Percentiles rank a stretch among this genome's conserved stretches.
These are phyloP conservation scores for Colletotrichum sojae DNA, from an alignment of 2,329 filamentous ascomycete species.

Conservation along the genomic window DNA sequence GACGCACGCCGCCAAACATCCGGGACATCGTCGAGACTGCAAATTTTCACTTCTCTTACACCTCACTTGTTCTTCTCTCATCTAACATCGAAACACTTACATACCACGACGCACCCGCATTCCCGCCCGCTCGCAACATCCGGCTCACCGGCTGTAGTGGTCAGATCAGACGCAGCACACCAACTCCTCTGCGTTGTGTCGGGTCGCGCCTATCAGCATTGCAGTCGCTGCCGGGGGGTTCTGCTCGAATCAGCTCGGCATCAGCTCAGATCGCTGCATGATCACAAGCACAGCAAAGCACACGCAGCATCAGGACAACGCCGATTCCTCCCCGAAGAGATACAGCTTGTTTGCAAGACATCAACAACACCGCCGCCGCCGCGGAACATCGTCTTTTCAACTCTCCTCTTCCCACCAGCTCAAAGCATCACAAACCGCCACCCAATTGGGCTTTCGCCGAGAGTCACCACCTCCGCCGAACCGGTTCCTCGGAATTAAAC, in stretches of 20 bases:
- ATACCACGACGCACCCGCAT: background rate
- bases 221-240: constrained; percentile 16
- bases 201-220: constrained; percentile 28
- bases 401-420: background rate
- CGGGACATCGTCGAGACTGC: background rate
- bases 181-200: constrained; percentile 2
- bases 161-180: background rate
- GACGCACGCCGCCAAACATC: constrained; percentile 1
- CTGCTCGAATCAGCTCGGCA: constrained; percentile 28
- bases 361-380: background rate
- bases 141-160: background rate
- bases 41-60: background rate
- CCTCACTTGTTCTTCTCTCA: background rate
- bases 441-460: constrained; percentile 18
- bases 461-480: constrained; percentile 34
- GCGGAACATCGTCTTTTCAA: too few species aligned
- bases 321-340: background rate
- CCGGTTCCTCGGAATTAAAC: constrained; percentile 37
- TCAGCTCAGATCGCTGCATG: constrained; percentile 18
- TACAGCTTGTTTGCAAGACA: background rate
- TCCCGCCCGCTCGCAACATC: background rate
- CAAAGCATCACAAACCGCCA: background rate
- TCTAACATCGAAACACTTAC: background rate
- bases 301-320: background rate
- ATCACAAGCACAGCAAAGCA: background rate